Conservation (phyloP, 179 eudicot genomes). For the Vitellaria paradoxa region DNA sequence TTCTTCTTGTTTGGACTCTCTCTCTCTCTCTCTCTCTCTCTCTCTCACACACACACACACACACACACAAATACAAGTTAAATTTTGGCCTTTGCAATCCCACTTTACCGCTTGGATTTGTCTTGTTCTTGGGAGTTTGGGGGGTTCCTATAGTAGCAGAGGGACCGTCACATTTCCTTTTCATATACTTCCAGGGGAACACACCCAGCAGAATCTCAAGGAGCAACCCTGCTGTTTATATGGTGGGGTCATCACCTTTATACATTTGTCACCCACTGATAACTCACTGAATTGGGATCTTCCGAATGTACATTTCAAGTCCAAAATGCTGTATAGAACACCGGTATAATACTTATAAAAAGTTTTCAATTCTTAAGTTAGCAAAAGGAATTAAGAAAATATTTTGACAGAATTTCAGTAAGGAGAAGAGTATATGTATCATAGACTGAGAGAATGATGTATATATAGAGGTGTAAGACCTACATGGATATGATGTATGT, state of each 20-base stretch:
- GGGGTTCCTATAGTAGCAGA: conserved; percentile 5
- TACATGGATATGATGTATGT: too few relatives aligned
- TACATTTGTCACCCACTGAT: neutral
- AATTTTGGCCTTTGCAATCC: neutral
- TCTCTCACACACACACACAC: neutral
- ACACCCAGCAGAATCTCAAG: conserved; percentile 26
- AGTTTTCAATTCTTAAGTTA: too few relatives aligned
- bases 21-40: neutral
- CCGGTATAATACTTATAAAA: too few relatives aligned
- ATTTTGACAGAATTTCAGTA: too few relatives aligned
- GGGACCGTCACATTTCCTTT: conserved; percentile 8
- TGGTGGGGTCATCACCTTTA: conserved; percentile 18
- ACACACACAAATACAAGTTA: too few relatives aligned
- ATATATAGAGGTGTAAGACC: too few relatives aligned
- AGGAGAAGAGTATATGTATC: too few relatives aligned
- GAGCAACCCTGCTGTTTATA: conserved; percentile 10
- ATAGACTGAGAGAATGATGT: too few relatives aligned
- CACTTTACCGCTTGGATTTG: conserved; percentile 9
- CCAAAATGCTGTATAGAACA: too few relatives aligned
- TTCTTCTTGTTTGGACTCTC: neutral
- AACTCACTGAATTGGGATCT: neutral
- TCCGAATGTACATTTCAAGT: too few relatives aligned
- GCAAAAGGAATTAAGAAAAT: too few relatives aligned
- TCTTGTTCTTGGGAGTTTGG: neutral
- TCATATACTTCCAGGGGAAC: conserved; percentile 23